These are phyloP conservation scores for Ceratocystis huliohia DNA, from an alignment of 2,329 filamentous ascomycete species.

Conservation along the genomic window DNA sequence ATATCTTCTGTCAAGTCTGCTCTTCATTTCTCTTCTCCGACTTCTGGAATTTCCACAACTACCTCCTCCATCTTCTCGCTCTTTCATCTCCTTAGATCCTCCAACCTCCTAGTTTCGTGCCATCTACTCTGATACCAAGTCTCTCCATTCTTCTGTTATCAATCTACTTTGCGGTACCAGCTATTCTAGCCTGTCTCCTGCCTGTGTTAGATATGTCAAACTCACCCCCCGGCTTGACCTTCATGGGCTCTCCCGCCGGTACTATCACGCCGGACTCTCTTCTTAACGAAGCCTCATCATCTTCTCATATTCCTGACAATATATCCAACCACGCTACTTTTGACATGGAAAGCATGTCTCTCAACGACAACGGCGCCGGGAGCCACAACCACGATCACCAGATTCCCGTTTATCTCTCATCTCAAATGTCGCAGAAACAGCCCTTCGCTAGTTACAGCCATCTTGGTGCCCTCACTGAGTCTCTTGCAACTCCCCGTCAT, in stretches of 20 bases:
- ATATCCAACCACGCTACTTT: not conserved
- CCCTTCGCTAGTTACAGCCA: not conserved
- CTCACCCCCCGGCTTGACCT: conserved; percentile 15
- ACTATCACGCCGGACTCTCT: conserved; percentile 1
- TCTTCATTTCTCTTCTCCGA: not conserved
- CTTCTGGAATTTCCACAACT: not conserved
- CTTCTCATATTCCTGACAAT: not conserved
- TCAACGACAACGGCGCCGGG: not conserved
- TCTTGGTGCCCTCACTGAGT: not conserved
- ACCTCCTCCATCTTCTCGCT: not conserved
- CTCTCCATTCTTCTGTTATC: not conserved
- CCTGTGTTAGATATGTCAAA: conserved; percentile 2
- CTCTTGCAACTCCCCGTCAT: not conserved
- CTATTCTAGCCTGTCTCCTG: not conserved
- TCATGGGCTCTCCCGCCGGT: conserved; percentile 2
- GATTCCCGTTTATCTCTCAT: not conserved
- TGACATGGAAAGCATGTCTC: conserved; percentile 2
- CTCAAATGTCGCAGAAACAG: conserved; percentile 6
- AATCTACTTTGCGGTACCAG: not conserved
- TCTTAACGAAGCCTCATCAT: conserved; percentile 2
- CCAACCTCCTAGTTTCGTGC: not conserved
- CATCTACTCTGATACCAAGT: conserved; percentile 2
- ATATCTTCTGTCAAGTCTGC: conserved; percentile 1
- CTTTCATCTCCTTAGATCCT: not conserved
- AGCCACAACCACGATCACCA: conserved; percentile 3